Conservation (phyloP, 805 yeast species). For the Candida broadrunensis region DNA sequence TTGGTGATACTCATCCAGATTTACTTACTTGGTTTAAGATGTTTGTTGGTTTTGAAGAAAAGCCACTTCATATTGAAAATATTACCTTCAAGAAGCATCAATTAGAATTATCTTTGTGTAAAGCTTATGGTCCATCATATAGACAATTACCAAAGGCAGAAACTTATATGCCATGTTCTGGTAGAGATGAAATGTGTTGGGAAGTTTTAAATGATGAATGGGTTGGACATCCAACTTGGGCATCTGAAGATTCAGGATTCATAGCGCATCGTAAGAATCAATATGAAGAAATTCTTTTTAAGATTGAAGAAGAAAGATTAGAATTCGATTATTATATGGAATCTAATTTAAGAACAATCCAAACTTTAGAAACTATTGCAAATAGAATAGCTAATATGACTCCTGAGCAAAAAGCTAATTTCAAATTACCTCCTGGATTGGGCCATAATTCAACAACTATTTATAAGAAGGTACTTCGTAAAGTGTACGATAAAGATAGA, state of each 20-base stretch:
- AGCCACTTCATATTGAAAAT: conserved; percentile 84
- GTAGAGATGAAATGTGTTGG: conserved; percentile 99
- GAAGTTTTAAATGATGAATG: conserved; percentile 97
- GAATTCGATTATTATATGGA: conserved; percentile 97
- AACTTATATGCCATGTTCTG: conserved; percentile 95
- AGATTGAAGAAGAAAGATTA: conserved; percentile 96
- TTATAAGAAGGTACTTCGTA: conserved; percentile 88
- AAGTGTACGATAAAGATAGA: conserved; percentile 89
- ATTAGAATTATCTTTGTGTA: conserved; percentile 83
- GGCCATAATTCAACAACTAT: conserved; percentile 91
- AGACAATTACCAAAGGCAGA: conserved; percentile 90
- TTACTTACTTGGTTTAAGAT: conserved; percentile 87
- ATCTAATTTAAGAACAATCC: conserved; percentile 90
- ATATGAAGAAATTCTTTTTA: conserved; percentile 91
- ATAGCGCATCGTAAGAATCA: conserved; percentile 99
- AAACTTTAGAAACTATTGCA: conserved; percentile 91
- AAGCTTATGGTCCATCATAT: conserved; percentile 94
- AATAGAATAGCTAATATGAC: conserved; percentile 92
- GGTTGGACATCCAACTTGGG: conserved; percentile 99
- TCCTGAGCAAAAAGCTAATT: conserved; percentile 78
- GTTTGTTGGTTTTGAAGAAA: conserved; percentile 85
- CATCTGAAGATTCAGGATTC: conserved; percentile 97
- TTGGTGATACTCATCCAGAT: conserved; percentile 74
- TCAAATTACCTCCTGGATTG: conserved; percentile 87
- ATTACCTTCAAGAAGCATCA: conserved; percentile 87